phyloP scores from a whole-genome alignment of 257 asterid genomes.

The Nicotiana obtusifolia region DNA sequence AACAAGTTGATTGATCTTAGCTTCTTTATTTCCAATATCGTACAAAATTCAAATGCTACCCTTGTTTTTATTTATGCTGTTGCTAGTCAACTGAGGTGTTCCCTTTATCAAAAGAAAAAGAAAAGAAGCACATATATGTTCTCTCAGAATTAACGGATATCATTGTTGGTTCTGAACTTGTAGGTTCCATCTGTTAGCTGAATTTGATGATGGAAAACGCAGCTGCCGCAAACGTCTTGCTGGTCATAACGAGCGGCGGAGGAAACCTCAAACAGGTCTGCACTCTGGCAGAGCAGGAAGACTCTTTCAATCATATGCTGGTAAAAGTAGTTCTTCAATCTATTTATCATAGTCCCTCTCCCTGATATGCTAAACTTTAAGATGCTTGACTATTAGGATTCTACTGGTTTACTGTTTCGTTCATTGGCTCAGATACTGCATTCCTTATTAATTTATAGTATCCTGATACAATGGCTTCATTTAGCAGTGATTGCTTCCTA shows the following conservation, averaged over 20 bases:
- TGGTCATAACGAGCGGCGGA: slow-evolving; percentile 44
- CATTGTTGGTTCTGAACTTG: background rate
- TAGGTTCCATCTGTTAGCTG: slow-evolving; percentile 41
- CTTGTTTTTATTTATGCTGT: background rate
- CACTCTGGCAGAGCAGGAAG: slow-evolving; percentile 24
- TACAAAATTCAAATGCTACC: background rate
- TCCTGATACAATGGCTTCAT: too few relatives aligned
- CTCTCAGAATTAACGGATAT: background rate
- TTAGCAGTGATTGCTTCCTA: too few relatives aligned
- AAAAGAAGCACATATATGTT: background rate
- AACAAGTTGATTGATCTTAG: background rate
- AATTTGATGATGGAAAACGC: slow-evolving; percentile 46
- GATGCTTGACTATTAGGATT: background rate
- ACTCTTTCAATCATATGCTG: slow-evolving; percentile 18
- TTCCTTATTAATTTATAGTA: too few relatives aligned
- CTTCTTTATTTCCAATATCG: background rate
- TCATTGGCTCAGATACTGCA: too few relatives aligned
- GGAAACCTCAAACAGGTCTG: slow-evolving; percentile 29
- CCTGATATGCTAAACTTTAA: background rate
- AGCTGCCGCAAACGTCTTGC: slow-evolving; percentile 49
- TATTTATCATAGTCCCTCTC: background rate
- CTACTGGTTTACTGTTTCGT: background rate
- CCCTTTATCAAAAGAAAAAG: background rate
- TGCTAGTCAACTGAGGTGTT: background rate
- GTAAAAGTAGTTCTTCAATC: background rate